These are phyloP conservation scores for Afroboletus lepidellus DNA, from an alignment of 1,284 basidiomycete genomes.

Conservation along the genomic window DNA sequence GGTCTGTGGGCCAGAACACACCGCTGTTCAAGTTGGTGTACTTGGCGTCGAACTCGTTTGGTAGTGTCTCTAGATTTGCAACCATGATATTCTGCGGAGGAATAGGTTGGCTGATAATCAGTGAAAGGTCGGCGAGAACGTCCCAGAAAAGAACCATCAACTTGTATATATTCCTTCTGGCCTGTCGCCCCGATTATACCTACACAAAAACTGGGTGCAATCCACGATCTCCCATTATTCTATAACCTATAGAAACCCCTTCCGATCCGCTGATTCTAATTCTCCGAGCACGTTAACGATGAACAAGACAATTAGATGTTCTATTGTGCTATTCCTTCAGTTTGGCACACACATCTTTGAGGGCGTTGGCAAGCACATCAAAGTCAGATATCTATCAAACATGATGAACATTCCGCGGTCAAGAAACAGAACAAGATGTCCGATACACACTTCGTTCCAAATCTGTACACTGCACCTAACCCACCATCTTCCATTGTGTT, in stretches of 20 bases:
- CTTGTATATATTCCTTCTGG: too few species aligned
- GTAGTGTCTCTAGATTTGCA: too few species aligned
- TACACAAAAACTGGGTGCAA: neutral
- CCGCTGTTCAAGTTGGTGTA: too few species aligned
- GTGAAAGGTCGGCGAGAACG: too few species aligned
- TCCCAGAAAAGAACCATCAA: too few species aligned
- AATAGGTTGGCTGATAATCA: too few species aligned
- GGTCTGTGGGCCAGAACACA: too few species aligned
- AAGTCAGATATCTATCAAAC: constrained; percentile 33
- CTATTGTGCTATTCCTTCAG: constrained; percentile 13
- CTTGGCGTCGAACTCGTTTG: too few species aligned
- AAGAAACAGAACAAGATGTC: neutral
- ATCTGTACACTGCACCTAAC: constrained; percentile 69
- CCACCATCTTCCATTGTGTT: constrained; percentile 71
- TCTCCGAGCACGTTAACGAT: neutral
- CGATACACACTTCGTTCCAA: constrained; percentile 62
- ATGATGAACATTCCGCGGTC: neutral
- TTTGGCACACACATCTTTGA: constrained; percentile 25
- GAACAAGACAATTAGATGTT: constrained; percentile 1
- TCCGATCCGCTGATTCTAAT: neutral
- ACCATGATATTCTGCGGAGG: too few species aligned
- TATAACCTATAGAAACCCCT: neutral
- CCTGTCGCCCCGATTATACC: too few species aligned
- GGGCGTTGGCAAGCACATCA: constrained; percentile 28
- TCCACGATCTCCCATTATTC: neutral